phyloP scores from a whole-genome alignment of 2,329 filamentous ascomycete species.

The Raffaelea arxii region DNA sequence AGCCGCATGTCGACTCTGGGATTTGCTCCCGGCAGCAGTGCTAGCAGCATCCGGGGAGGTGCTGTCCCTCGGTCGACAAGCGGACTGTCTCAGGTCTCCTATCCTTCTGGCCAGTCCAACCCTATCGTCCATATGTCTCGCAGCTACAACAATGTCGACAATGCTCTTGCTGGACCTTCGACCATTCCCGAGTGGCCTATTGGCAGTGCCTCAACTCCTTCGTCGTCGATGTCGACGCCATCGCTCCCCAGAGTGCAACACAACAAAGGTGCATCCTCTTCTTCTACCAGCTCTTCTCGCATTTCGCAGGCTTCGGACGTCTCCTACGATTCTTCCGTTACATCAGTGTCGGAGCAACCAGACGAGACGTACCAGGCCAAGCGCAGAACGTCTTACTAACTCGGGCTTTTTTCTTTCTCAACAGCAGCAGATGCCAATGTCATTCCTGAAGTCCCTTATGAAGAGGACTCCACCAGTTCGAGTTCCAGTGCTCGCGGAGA shows the following conservation, averaged over 20 bases:
- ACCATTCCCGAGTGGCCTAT: neutral
- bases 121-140: slow-evolving; percentile 7
- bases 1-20: neutral
- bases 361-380: neutral
- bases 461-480: neutral
- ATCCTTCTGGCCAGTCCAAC: slow-evolving; percentile 5
- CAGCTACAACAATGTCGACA: slow-evolving; percentile 14
- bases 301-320: neutral
- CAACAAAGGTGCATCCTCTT: slow-evolving; percentile 2
- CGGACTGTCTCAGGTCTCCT: slow-evolving; percentile 9
- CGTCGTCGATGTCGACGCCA: neutral
- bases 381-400: no score
- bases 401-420: no score
- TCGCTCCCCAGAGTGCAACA: neutral
- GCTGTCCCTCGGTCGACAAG: slow-evolving; percentile 4
- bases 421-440: no score
- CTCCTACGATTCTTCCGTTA: slow-evolving; percentile 1
- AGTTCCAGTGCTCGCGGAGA: neutral
- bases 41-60: neutral
- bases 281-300: slow-evolving; percentile 1
- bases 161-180: neutral
- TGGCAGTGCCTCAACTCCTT: neutral
- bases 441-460: no score
- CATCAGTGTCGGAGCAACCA: neutral
- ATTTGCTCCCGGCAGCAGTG: neutral